phyloP scores from a whole-genome alignment of 345 rosid species.

The Lepidium africanum region DNA sequence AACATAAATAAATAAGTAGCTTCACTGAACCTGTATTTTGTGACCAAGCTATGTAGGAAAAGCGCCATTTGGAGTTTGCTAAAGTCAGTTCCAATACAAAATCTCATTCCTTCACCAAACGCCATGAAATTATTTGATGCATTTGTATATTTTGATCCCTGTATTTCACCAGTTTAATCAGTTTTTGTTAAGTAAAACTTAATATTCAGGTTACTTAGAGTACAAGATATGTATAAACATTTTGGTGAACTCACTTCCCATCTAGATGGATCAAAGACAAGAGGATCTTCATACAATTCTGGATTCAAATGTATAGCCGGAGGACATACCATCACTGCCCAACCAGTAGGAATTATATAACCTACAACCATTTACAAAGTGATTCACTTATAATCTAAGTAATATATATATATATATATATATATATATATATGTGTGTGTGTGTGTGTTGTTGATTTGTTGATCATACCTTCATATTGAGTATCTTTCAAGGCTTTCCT shows the following conservation, averaged over 20 bases:
- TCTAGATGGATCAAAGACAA: conserved; percentile 76
- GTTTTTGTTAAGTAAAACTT: not conserved
- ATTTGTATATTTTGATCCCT: conserved; percentile 51
- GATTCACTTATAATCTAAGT: not conserved
- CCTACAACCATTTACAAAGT: conserved; percentile 37
- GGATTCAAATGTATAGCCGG: conserved; percentile 90
- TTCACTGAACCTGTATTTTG: conserved; percentile 55
- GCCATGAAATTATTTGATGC: conserved; percentile 84
- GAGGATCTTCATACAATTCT: conserved; percentile 60
- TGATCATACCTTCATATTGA: conserved; percentile 13
- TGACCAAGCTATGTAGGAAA: conserved; percentile 74
- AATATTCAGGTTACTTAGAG: not conserved
- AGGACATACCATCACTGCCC: conserved; percentile 92
- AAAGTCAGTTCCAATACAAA: conserved; percentile 87
- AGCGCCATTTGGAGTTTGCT: conserved; percentile 80
- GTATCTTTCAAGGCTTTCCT: conserved; percentile 21
- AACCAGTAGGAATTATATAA: conserved; percentile 77
- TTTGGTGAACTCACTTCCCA: conserved; percentile 60
- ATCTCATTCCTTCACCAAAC: conserved; percentile 91
- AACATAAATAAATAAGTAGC: not conserved
- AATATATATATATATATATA: too few species aligned
- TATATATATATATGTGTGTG: too few species aligned
- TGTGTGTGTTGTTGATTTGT: not conserved
- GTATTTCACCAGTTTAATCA: conserved; percentile 7
- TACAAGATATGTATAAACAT: not conserved